Evolutionary conservation across 371 early-diverging fungal species (phyloP), one percentile per base, ranked within the genome.

Genomic region (Apophysomyces variabilis): DNA sequence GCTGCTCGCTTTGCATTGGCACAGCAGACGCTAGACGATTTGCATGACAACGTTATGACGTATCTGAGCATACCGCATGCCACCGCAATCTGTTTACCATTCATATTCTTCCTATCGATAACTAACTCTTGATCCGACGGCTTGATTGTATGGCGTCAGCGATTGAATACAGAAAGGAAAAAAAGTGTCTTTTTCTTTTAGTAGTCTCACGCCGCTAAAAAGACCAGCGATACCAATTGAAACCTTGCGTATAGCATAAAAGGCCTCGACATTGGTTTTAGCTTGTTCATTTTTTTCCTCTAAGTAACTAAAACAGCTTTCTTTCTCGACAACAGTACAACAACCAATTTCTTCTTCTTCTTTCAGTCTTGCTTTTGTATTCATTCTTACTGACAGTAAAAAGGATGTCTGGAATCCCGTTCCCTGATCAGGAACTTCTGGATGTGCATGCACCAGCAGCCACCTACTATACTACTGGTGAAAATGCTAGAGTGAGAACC

Each of bases 391-490:
- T 46, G 12, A 14, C 18, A 16, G 26, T 38, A 37, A 37, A 37
- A 37, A 61, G 38, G 61, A 69, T 70, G 69, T 54, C 66, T 26
- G 59, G 58, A n/a, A 44, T 60, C 44, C 65, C 67, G 32, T 36
- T 9, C 16, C 47, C 64, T 41, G 73, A 66, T 7, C 44, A 41
- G 13, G 41, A 43, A 47, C n/a, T 58, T 5, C 36, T 64, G 36
- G 80, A 81, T 65, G 82, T 74, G 3, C 78, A 75, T 66, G 80
- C 82, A 35, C 78, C 80, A 16, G 77, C 84, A n/a, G 70, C 71
- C 12, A 78, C 74, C 13, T 85, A 85, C 61, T 85, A 85, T 44
- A 82, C 79, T 21, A 79, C 82, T 4, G 85, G 84, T 13, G 68
- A 70, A 26, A 83, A 85, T 60, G 70, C 76, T 26, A 68, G 72